These are phyloP conservation scores for Fusarium dimerum DNA, from an alignment of 2,329 filamentous ascomycete species.

Conservation along the genomic window DNA sequence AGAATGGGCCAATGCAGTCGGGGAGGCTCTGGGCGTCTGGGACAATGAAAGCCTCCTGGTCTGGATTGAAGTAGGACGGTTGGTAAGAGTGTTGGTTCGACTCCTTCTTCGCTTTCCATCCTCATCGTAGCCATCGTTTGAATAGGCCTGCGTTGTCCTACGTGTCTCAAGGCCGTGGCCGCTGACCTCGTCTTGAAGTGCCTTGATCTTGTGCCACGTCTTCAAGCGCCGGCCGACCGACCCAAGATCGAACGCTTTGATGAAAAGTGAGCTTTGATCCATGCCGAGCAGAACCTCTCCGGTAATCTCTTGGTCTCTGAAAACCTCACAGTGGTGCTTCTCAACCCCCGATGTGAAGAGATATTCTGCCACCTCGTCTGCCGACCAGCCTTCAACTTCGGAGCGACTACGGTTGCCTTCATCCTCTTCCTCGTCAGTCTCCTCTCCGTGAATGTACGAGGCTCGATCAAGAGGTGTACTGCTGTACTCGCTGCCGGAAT, in stretches of 20 bases:
- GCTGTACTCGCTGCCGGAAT: conserved; percentile 91
- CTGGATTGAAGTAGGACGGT: conserved; percentile 49
- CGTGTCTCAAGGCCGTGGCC: conserved; percentile 45
- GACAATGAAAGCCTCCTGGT: conserved; percentile 50
- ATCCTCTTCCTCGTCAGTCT: conserved; percentile 91
- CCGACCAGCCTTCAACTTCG: conserved; percentile 79
- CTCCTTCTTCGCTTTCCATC: conserved; percentile 48
- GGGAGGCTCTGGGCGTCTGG: conserved; percentile 51
- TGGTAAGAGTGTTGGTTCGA: conserved; percentile 59
- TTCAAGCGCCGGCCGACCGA: conserved; percentile 87
- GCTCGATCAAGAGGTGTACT: conserved; percentile 74
- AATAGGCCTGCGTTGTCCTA: conserved; percentile 57
- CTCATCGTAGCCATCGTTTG: conserved; percentile 61
- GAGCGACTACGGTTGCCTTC: conserved; percentile 62
- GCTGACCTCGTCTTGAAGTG: conserved; percentile 83
- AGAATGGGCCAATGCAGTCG: conserved; percentile 42
- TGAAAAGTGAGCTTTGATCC: conserved; percentile 92
- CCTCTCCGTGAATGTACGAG: conserved; percentile 91
- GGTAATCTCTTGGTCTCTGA: conserved; percentile 92
- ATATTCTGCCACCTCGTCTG: conserved; percentile 84
- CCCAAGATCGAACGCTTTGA: conserved; percentile 93
- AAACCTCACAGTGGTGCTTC: conserved; percentile 87
- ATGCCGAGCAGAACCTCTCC: conserved; percentile 92
- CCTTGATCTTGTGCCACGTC: conserved; percentile 96
- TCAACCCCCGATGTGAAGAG: conserved; percentile 85